Conservation (phyloP, 179 eudicot genomes). For the Beta corolliflora region DNA sequence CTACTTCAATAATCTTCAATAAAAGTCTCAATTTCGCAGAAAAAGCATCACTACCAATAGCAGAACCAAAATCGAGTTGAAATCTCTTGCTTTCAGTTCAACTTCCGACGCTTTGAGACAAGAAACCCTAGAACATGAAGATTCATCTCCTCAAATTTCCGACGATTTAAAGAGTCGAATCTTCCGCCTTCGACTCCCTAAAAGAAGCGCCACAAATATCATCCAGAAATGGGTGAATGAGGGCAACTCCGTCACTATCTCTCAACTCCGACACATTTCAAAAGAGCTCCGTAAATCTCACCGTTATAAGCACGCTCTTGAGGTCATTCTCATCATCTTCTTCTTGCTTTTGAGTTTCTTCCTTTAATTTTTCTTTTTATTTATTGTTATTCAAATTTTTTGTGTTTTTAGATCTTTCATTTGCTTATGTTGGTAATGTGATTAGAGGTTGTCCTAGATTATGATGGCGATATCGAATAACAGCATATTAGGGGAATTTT, state of each 20-base stretch:
- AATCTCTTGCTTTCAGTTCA: conserved; percentile 17
- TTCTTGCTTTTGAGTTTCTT: background rate
- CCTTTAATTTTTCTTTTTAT: background rate
- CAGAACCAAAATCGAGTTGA: conserved; percentile 15
- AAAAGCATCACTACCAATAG: conserved; percentile 15
- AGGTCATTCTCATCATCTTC: conserved; percentile 42
- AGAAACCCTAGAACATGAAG: conserved; percentile 32
- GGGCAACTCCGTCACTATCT: conserved; percentile 52
- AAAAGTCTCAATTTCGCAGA: conserved; percentile 5
- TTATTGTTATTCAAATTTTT: background rate
- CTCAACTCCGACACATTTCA: conserved; percentile 66
- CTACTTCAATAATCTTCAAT: background rate
- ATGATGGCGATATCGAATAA: no score
- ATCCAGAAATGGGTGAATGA: conserved; percentile 73
- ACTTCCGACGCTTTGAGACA: conserved; percentile 28
- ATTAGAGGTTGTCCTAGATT: no score
- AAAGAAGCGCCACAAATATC: conserved; percentile 71
- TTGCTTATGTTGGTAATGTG: background rate
- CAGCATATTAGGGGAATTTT: no score
- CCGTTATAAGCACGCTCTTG: conserved; percentile 89
- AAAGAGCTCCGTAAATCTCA: conserved; percentile 57
- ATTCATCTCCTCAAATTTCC: conserved; percentile 1
- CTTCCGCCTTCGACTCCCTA: conserved; percentile 77
- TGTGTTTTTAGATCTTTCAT: background rate
- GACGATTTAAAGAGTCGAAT: conserved; percentile 79